Conservation (phyloP, 1,284 basidiomycete genomes). For the Fomitopsis pinicola region DNA sequence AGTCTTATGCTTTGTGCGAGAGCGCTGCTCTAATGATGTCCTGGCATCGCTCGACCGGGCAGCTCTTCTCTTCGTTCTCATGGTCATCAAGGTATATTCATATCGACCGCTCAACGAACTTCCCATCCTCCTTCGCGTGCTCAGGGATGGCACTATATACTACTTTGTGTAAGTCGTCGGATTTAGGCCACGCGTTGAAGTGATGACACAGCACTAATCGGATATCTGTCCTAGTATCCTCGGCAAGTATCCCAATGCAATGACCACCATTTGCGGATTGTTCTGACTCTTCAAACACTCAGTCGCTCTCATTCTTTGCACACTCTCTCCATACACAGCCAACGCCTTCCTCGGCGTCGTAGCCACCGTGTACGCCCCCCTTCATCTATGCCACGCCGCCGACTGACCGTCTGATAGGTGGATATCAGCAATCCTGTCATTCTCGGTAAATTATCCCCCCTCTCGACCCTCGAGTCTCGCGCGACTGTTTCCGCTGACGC, state of each 20-base stretch:
- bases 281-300: background rate
- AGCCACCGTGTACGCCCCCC: background rate
- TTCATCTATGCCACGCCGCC: background rate
- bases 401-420: constrained; percentile 6
- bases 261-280: background rate
- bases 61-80: constrained; percentile 10
- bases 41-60: background rate
- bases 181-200: background rate
- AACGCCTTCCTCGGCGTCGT: background rate
- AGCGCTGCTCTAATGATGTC: background rate
- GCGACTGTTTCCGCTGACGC: background rate
- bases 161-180: constrained; percentile 3
- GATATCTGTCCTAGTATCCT: background rate
- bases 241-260: background rate
- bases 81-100: constrained; percentile 2
- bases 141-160: constrained; percentile 10
- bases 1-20: background rate
- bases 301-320: constrained; percentile 1
- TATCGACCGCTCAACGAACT: constrained; percentile 4
- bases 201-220: background rate
- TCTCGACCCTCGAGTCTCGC: background rate
- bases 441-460: constrained; percentile 2
- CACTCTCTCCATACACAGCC: background rate
- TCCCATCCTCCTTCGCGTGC: constrained; percentile 6
- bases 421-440: constrained; percentile 10